phyloP scores from a whole-genome alignment of 2,329 filamentous ascomycete genomes.

The Ophiosphaerella korrae region DNA sequence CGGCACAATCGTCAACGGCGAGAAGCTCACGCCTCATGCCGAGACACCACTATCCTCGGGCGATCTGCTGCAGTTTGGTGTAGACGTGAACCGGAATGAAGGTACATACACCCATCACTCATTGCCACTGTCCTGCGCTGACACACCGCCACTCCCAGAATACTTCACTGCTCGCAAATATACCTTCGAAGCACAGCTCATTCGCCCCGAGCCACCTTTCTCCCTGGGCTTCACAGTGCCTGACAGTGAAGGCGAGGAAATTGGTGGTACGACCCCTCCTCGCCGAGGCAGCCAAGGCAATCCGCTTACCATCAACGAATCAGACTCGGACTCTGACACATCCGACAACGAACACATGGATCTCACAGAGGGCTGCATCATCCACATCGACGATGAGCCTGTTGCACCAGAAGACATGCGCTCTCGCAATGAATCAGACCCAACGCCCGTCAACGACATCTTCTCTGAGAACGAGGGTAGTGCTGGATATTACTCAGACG shows the following conservation, averaged over 20 bases:
- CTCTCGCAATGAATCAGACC: not conserved
- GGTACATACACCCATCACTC: conserved; percentile 22
- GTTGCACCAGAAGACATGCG: not conserved
- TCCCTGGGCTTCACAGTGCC: conserved; percentile 41
- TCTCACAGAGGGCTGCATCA: conserved; percentile 8
- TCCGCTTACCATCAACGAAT: conserved; percentile 39
- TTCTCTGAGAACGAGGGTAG: conserved; percentile 5
- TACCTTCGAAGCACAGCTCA: conserved; percentile 29
- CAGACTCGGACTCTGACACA: conserved; percentile 17
- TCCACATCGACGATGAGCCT: conserved; percentile 4
- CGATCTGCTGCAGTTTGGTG: conserved; percentile 44
- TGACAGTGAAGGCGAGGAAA: conserved; percentile 37
- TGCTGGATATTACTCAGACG: conserved; percentile 2
- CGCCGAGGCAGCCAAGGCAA: conserved; percentile 32
- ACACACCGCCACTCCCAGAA: conserved; percentile 22
- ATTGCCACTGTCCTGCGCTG: conserved; percentile 5
- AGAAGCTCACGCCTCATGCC: conserved; percentile 25
- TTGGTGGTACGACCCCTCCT: conserved; percentile 5
- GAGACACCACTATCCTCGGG: conserved; percentile 34
- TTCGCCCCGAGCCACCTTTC: conserved; percentile 12
- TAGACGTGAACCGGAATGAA: conserved; percentile 41
- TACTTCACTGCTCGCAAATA: conserved; percentile 41
- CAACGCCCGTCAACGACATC: not conserved
- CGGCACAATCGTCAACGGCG: conserved; percentile 62
- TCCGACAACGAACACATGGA: conserved; percentile 8